Evolutionary conservation across 306 rosid species (phyloP).

Genomic region (Sphenostylis stenocarpa): DNA sequence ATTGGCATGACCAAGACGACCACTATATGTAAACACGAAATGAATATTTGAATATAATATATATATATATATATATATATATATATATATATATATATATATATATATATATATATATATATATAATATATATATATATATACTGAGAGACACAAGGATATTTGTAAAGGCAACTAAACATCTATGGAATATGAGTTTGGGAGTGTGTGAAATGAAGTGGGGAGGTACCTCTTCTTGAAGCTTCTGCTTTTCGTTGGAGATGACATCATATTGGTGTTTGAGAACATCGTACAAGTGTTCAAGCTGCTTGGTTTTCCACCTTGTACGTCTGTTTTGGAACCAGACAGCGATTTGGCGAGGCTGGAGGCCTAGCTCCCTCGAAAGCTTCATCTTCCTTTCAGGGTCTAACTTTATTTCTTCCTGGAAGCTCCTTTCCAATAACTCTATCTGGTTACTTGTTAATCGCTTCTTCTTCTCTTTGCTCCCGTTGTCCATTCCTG

Average conservation of each 20-base stretch:
- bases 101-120: no score
- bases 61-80: no score
- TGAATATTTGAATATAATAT: neutral
- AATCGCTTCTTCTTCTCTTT: constrained; percentile 75
- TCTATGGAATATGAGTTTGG: no score
- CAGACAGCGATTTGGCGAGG: constrained; percentile 95
- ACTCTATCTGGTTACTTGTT: constrained; percentile 64
- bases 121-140: no score
- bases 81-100: no score
- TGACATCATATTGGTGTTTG: constrained; percentile 64
- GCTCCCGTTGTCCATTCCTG: constrained; percentile 47
- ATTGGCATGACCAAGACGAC: neutral
- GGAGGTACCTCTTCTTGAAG: constrained; percentile 80
- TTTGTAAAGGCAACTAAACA: no score
- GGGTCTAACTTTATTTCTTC: constrained; percentile 90
- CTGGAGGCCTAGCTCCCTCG: constrained; percentile 74
- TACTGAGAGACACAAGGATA: neutral
- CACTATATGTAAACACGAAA: neutral
- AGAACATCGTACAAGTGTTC: constrained; percentile 68
- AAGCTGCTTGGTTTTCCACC: constrained; percentile 91
- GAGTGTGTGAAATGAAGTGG: neutral
- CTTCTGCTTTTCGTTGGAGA: constrained; percentile 64
- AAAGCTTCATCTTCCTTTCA: constrained; percentile 84
- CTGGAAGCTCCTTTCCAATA: constrained; percentile 75
- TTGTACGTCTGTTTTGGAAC: constrained; percentile 93